Percentiles rank a stretch among this genome's conserved stretches.
Conservation (phyloP, 2,329 filamentous ascomycete species). For the Fusarium sp. region DNA sequence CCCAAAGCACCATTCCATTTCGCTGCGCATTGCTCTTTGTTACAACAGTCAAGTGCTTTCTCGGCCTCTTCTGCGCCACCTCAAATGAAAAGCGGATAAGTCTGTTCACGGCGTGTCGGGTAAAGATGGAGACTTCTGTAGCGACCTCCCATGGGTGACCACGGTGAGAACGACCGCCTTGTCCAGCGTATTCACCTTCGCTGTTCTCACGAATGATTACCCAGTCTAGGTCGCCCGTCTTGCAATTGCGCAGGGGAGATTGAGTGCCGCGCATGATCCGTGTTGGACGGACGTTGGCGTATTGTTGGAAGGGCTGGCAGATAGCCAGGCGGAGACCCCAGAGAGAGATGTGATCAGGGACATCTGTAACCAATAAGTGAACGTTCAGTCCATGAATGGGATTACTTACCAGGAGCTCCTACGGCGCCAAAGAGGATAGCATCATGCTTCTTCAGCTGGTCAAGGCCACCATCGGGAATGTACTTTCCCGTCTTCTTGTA, state of each 20-base stretch:
- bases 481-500: conserved; percentile 74
- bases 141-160: conserved; percentile 70
- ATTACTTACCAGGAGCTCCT: conserved; percentile 62
- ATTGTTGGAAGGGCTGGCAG: conserved; percentile 73
- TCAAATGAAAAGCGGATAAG: conserved; percentile 74
- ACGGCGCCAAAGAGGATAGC: conserved; percentile 75
- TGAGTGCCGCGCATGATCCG: conserved; percentile 70
- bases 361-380: conserved; percentile 53
- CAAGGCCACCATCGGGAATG: conserved; percentile 53
- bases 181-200: conserved; percentile 74
- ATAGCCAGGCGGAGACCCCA: conserved; percentile 74
- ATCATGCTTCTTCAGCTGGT: conserved; percentile 57
- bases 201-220: conserved; percentile 75
- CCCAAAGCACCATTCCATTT: conserved; percentile 77
- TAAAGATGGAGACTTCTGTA: conserved; percentile 73
- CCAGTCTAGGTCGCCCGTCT: conserved; percentile 70
- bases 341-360: conserved; percentile 74
- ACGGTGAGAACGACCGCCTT: conserved; percentile 71
- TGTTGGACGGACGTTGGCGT: conserved; percentile 74
- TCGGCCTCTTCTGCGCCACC: conserved; percentile 65
- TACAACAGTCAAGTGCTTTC: conserved; percentile 71
- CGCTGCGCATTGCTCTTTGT: conserved; percentile 75
- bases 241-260: conserved; percentile 65
- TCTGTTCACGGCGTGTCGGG: conserved; percentile 67
- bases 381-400: fast-evolving